These are phyloP conservation scores for Fonsecaea nubica DNA, from an alignment of 2,329 filamentous ascomycete species.

Conservation along the genomic window DNA sequence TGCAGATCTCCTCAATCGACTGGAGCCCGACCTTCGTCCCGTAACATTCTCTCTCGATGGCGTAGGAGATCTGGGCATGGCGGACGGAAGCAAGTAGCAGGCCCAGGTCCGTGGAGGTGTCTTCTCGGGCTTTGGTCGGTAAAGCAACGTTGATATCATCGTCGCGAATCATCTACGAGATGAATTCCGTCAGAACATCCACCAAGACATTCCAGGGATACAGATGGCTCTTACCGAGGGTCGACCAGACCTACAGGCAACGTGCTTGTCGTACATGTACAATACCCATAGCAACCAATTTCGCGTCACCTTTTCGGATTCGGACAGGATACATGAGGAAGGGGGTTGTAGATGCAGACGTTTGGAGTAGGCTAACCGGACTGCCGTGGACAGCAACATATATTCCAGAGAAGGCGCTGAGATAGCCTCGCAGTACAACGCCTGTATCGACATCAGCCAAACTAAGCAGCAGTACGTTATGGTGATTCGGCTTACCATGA, in stretches of 20 bases:
- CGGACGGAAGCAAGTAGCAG: not conserved
- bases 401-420: constrained; percentile 12
- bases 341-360: constrained; percentile 16
- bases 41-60: constrained; percentile 2
- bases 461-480: not conserved
- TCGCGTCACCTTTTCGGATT: not conserved
- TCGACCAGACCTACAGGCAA: constrained; percentile 16
- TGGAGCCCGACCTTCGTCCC: not conserved
- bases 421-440: constrained; percentile 5
- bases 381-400: constrained; percentile 9
- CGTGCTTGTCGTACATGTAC: constrained; percentile 16
- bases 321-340: not conserved
- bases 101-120: not conserved
- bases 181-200: not conserved
- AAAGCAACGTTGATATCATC: constrained; percentile 16
- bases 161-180: constrained; percentile 14
- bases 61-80: constrained; percentile 14
- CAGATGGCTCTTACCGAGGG: constrained; percentile 13
- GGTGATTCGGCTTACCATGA: not conserved
- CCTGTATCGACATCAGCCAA: not conserved
- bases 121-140: not conserved
- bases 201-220: not conserved
- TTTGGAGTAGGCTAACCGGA: constrained; percentile 11
- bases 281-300: constrained; percentile 21
- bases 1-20: constrained; percentile 1